phyloP scores from a whole-genome alignment of 1,139 yeast genomes.

The Hyphopichia khmerensis region DNA sequence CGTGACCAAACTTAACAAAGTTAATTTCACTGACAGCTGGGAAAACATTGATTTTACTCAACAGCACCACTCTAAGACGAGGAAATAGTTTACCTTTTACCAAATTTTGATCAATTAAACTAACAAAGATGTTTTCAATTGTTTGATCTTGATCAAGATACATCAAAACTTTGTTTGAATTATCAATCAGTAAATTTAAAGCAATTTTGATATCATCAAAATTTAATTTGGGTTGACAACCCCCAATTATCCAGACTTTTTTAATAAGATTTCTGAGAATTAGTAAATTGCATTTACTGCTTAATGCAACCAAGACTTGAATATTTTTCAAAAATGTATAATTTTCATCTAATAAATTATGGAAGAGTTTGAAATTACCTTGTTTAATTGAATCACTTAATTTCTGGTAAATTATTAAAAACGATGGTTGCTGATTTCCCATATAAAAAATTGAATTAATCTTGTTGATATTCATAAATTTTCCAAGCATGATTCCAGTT shows the following conservation, averaged over 20 bases:
- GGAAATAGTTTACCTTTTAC: conserved; percentile 54
- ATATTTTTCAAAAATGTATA: conserved; percentile 35
- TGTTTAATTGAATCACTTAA: conserved; percentile 30
- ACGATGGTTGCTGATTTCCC: conserved; percentile 20
- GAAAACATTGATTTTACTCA: conserved; percentile 52
- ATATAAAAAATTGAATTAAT: conserved; percentile 19
- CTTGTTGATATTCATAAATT: conserved; percentile 29
- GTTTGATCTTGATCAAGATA: conserved; percentile 25
- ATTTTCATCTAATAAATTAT: conserved; percentile 25
- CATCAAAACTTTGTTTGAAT: background rate
- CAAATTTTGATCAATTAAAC: conserved; percentile 52
- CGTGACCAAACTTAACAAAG: conserved; percentile 22
- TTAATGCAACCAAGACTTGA: conserved; percentile 28
- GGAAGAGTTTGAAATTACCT: conserved; percentile 43
- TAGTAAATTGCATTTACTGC: conserved; percentile 36
- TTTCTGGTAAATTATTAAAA: conserved; percentile 34
- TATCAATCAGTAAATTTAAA: conserved; percentile 13
- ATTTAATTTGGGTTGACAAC: conserved; percentile 25
- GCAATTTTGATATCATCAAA: conserved; percentile 27
- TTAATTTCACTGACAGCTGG: conserved; percentile 44
- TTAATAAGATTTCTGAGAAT: conserved; percentile 46
- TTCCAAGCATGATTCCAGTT: conserved; percentile 53
- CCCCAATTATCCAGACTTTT: conserved; percentile 31
- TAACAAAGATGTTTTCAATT: conserved; percentile 49
- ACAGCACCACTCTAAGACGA: conserved; percentile 39